Percentiles rank a stretch among this genome's conserved stretches.
phyloP scores from a whole-genome alignment of 2,329 filamentous ascomycete species.

The Emmonsia crescens region DNA sequence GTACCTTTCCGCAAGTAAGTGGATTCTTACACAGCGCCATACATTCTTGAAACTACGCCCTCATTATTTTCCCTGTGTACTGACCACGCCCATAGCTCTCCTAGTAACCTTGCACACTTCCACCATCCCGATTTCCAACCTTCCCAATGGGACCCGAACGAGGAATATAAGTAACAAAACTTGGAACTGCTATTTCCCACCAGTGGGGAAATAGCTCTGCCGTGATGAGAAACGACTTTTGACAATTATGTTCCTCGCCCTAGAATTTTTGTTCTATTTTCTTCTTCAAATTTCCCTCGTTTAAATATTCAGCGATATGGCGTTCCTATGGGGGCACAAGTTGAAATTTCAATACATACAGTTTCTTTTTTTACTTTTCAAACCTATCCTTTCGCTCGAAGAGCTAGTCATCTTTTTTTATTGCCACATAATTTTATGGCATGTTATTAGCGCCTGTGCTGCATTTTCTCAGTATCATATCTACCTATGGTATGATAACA shows the following conservation, averaged over 20 bases:
- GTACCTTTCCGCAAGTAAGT: conserved; percentile 33
- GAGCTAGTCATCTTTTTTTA: neutral
- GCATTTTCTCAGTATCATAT: neutral
- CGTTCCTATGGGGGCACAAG: neutral
- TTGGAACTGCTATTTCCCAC: neutral
- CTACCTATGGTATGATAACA: neutral
- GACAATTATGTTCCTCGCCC: neutral
- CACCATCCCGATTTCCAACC: conserved; percentile 37
- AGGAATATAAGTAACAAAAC: conserved; percentile 20
- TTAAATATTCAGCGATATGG: neutral
- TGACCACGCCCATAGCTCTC: conserved; percentile 23
- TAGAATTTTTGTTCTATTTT: neutral
- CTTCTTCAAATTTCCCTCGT: too few relatives aligned
- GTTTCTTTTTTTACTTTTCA: neutral
- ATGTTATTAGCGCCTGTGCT: neutral
- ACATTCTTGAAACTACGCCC: neutral
- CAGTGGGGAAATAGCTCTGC: neutral
- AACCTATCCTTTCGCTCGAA: neutral
- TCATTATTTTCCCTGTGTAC: neutral
- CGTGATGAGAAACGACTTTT: conserved; percentile 1
- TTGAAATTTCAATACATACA: neutral
- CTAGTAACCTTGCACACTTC: conserved; percentile 38
- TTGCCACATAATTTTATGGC: neutral
- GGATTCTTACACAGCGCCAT: neutral
- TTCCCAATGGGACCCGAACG: conserved; percentile 34